A percentile compares a stretch with the other conserved stretches of the same genome.
Conservation (phyloP, 331 rosid species). For the Quercus tomentella region DNA sequence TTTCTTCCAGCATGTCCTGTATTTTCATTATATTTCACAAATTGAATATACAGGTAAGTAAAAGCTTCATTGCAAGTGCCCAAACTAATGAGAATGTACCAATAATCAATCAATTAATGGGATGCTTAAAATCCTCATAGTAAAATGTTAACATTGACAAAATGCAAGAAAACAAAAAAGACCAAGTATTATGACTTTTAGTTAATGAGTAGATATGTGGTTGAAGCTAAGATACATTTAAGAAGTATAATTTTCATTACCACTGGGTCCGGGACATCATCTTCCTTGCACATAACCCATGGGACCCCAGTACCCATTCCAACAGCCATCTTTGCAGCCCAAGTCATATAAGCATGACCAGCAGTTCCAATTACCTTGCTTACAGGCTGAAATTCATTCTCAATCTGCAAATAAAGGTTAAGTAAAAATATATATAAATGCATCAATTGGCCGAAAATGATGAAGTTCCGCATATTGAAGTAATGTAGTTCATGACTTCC, state of each 20-base stretch:
- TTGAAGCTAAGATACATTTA: neutral
- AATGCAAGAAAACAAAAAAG: neutral
- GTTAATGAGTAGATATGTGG: neutral
- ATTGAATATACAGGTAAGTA: neutral
- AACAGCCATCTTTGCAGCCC: slow-evolving; percentile 99
- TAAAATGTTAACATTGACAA: neutral
- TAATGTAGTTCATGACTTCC: neutral
- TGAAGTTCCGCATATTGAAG: neutral
- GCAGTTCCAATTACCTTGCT: slow-evolving; percentile 56
- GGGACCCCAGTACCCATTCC: slow-evolving; percentile 89
- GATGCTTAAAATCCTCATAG: neutral
- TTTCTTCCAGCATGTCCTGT: neutral
- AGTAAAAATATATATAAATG: neutral
- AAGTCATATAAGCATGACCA: slow-evolving; percentile 64
- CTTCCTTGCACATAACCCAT: slow-evolving; percentile 99
- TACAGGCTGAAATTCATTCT: slow-evolving; percentile 82
- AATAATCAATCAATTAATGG: neutral
- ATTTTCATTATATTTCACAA: neutral
- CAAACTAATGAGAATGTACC: neutral
- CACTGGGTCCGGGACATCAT: slow-evolving; percentile 96
- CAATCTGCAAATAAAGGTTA: slow-evolving; percentile 50
- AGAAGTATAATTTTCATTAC: slow-evolving; percentile 33
- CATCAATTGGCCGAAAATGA: neutral
- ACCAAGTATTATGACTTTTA: neutral
- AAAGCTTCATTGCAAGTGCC: neutral